A percentile compares a stretch with the other conserved stretches of the same genome.
Evolutionary conservation across 306 rosid species (phyloP).

Genomic region (Parietaria judaica): DNA sequence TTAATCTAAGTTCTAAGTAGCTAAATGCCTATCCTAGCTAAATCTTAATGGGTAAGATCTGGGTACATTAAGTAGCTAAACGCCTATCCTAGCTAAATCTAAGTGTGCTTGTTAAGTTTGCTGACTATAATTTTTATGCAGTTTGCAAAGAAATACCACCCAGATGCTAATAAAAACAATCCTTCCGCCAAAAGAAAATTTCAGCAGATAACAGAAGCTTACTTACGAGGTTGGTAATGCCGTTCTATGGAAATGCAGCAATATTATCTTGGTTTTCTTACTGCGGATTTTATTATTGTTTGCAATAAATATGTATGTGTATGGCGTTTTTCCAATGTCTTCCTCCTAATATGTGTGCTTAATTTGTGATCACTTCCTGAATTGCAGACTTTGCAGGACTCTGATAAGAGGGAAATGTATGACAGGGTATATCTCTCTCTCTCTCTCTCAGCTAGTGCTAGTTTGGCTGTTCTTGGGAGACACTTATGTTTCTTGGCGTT

Average conservation of each 20-base stretch:
- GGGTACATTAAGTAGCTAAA: too few species aligned
- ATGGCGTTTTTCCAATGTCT: slow-evolving; percentile 2
- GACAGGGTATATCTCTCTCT: slow-evolving; percentile 44
- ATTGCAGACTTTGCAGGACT: slow-evolving; percentile 75
- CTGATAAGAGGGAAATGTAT: slow-evolving; percentile 65
- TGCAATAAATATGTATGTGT: background rate
- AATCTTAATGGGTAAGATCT: too few species aligned
- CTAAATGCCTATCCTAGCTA: too few species aligned
- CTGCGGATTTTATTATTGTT: background rate
- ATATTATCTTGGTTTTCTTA: background rate
- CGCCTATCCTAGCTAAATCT: too few species aligned
- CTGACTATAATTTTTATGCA: slow-evolving; percentile 23
- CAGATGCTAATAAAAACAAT: slow-evolving; percentile 78
- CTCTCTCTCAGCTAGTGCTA: background rate
- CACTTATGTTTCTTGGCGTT: background rate
- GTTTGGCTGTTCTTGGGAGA: slow-evolving; percentile 7
- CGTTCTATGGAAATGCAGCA: too few species aligned
- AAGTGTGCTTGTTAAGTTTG: slow-evolving; percentile 6
- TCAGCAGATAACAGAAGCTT: slow-evolving; percentile 92
- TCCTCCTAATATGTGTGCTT: slow-evolving; percentile 11
- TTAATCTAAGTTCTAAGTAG: too few species aligned
- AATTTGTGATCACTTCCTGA: slow-evolving; percentile 15
- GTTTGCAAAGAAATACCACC: slow-evolving; percentile 95
- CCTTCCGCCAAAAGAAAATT: slow-evolving; percentile 82
- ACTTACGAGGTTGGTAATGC: slow-evolving; percentile 58